Evolutionary conservation across 1,284 basidiomycete species (phyloP).

Genomic region (Cutaneotrichosporon mucoides): DNA sequence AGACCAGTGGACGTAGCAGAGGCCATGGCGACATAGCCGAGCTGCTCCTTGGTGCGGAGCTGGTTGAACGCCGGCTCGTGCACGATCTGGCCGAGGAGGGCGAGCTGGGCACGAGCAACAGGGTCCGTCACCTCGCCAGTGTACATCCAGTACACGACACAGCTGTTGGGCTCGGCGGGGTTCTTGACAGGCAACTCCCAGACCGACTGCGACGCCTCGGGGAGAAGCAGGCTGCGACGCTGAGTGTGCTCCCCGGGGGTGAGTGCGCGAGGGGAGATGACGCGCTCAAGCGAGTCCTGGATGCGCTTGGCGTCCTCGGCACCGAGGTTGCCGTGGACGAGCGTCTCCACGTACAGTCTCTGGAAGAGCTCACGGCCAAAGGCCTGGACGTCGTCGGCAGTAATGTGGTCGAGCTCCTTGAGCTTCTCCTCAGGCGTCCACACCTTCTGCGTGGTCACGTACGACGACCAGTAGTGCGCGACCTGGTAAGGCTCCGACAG

Average conservation of each 20-base stretch:
- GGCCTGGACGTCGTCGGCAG: conserved; percentile 64
- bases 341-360: conserved; percentile 66
- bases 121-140: conserved; percentile 57
- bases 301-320: conserved; percentile 74
- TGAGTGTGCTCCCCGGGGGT: conserved; percentile 57
- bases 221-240: conserved; percentile 64
- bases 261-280: conserved; percentile 60
- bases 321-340: conserved; percentile 81
- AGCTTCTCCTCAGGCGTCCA: conserved; percentile 82
- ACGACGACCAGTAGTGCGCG: conserved; percentile 71
- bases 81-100: conserved; percentile 64
- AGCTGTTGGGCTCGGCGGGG: conserved; percentile 79
- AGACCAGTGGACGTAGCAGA: conserved; percentile 64
- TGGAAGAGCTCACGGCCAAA: conserved; percentile 67
- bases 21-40: conserved; percentile 82
- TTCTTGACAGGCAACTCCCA: conserved; percentile 74
- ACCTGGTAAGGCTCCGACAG: conserved; percentile 78
- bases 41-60: conserved; percentile 92
- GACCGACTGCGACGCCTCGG: conserved; percentile 64
- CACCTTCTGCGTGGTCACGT: conserved; percentile 64
- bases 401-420: conserved; percentile 66
- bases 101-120: conserved; percentile 41
- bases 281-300: conserved; percentile 66
- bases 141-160: conserved; percentile 73
- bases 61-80: conserved; percentile 89